Conservation (phyloP, 345 rosid species). For the Citrus glauca region DNA sequence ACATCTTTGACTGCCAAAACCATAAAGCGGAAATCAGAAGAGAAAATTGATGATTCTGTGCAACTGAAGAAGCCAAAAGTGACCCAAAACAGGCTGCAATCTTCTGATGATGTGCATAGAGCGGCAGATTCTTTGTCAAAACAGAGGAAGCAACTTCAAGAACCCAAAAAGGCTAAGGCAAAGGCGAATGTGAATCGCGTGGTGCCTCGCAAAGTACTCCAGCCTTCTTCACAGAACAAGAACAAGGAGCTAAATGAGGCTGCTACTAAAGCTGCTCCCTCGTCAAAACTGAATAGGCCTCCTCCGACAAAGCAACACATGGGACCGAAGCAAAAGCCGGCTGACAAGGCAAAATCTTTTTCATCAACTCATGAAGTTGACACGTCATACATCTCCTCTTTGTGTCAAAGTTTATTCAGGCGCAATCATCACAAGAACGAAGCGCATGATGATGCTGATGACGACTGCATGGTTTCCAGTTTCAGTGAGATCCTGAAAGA, state of each 20-base stretch:
- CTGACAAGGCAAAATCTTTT: not conserved
- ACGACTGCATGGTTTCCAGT: conserved; percentile 1
- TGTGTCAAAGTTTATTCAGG: conserved; percentile 5
- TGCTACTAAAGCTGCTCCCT: not conserved
- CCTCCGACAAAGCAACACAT: not conserved
- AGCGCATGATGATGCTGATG: not conserved
- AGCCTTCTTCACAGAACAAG: not conserved
- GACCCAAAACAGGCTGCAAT: not conserved
- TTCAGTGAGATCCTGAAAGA: conserved; percentile 5
- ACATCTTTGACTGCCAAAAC: not conserved
- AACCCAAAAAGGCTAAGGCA: not conserved
- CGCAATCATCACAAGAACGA: not conserved
- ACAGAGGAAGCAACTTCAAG: not conserved
- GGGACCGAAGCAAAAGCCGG: not conserved
- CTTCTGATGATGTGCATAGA: not conserved
- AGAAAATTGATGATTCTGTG: not conserved
- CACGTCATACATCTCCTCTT: not conserved
- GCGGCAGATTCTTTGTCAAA: not conserved
- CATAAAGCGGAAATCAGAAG: not conserved
- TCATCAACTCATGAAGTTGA: not conserved
- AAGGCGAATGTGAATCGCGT: not conserved
- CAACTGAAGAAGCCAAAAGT: not conserved
- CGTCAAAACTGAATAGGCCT: not conserved
- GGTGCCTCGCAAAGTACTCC: not conserved
- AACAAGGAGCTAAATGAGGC: not conserved